A percentile compares a stretch with the other conserved stretches of the same genome.
Conservation (phyloP, 305 asterid species). For the Rubia peregrina region DNA sequence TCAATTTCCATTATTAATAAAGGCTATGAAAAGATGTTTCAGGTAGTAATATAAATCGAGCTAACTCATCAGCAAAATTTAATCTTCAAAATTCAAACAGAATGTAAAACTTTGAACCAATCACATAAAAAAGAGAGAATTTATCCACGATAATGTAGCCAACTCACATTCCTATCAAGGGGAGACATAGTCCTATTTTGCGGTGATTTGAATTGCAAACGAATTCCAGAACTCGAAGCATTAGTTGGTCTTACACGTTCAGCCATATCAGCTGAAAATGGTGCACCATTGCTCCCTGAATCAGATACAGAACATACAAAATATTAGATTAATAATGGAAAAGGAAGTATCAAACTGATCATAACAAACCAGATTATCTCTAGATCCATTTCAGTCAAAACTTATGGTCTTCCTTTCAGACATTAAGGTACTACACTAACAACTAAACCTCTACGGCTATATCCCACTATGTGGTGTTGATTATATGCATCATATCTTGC, state of each 20-base stretch:
- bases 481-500: no score
- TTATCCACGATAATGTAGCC: neutral
- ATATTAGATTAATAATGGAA: constrained; percentile 9
- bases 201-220: constrained; percentile 71
- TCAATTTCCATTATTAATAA: neutral
- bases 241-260: constrained; percentile 53
- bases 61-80: neutral
- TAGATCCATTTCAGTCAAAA: neutral
- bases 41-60: neutral
- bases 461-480: no score
- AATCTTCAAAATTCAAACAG: neutral
- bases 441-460: no score
- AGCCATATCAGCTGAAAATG: constrained; percentile 46
- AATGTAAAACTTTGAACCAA: neutral
- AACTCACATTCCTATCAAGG: constrained; percentile 65
- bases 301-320: constrained; percentile 17
- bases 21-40: neutral
- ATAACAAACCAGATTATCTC: neutral
- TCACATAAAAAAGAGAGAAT: neutral
- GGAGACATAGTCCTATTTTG: constrained; percentile 46
- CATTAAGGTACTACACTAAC: neutral
- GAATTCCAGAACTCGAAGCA: constrained; percentile 48
- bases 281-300: constrained; percentile 44
- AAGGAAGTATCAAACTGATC: neutral
- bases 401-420: neutral